Percentiles rank a stretch among this genome's conserved stretches.
Conservation (phyloP, 1,139 yeast species). For the Waltiozyma solani region DNA sequence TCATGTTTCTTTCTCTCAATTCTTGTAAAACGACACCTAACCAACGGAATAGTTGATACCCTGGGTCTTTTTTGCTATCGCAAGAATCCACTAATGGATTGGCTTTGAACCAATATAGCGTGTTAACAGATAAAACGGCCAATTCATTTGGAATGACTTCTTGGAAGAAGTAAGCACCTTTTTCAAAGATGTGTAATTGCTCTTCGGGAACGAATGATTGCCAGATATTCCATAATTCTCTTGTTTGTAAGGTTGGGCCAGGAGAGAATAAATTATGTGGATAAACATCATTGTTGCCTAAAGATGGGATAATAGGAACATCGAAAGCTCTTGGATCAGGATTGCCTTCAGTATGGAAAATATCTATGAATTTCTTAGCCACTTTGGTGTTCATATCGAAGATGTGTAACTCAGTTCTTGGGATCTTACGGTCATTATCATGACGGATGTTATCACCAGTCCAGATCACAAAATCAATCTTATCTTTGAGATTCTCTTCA, state of each 20-base stretch:
- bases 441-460: conserved; percentile 86
- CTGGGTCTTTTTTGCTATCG: conserved; percentile 63
- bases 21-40: conserved; percentile 65
- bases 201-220: conserved; percentile 62
- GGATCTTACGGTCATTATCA: conserved; percentile 65
- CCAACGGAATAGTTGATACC: conserved; percentile 71
- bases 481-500: conserved; percentile 48
- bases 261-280: conserved; percentile 80
- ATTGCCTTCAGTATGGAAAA: conserved; percentile 34
- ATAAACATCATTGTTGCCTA: conserved; percentile 83
- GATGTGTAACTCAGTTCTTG: conserved; percentile 63
- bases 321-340: conserved; percentile 32
- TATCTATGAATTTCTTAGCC: conserved; percentile 39
- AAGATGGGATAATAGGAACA: conserved; percentile 49
- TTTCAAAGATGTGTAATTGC: conserved; percentile 63
- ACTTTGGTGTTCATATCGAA: conserved; percentile 58
- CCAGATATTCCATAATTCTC: conserved; percentile 72
- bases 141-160: conserved; percentile 72
- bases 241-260: conserved; percentile 78
- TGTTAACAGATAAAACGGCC: conserved; percentile 71
- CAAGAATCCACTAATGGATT: conserved; percentile 82
- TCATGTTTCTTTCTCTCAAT: conserved; percentile 63
- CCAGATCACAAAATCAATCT: conserved; percentile 82
- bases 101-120: conserved; percentile 62
- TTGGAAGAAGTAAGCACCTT: conserved; percentile 64